Percentiles rank a stretch among this genome's conserved stretches.
phyloP scores from a whole-genome alignment of 164 flowering plant genomes.

The Berberis thunbergii region DNA sequence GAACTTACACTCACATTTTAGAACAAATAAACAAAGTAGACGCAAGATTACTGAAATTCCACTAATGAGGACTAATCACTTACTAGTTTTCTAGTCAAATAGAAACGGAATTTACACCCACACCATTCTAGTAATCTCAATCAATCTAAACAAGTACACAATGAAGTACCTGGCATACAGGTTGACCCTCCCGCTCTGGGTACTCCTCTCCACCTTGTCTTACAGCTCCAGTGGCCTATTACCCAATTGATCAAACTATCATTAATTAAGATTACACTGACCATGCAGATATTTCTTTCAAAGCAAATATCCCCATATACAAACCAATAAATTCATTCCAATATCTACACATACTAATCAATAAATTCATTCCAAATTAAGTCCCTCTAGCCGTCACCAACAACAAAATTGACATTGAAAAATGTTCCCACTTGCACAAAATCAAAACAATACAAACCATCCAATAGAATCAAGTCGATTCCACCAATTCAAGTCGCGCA shows the following conservation, averaged over 20 bases:
- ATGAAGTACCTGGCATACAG: constrained; percentile 70
- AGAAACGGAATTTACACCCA: background rate
- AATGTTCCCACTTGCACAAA: too few species aligned
- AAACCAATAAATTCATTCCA: too few species aligned
- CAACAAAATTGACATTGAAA: too few species aligned
- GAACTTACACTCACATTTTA: too few species aligned
- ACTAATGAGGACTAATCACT: too few species aligned
- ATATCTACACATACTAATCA: too few species aligned
- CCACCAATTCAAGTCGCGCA: background rate
- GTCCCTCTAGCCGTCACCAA: too few species aligned
- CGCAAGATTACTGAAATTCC: background rate
- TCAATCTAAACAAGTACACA: background rate
- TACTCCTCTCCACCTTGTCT: constrained; percentile 51
- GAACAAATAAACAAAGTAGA: background rate
- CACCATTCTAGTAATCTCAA: background rate
- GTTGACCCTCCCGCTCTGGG: constrained; percentile 84
- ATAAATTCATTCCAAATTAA: too few species aligned
- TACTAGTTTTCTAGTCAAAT: too few species aligned
- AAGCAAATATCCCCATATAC: too few species aligned
- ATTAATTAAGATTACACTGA: background rate
- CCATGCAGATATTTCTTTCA: too few species aligned
- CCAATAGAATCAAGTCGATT: constrained; percentile 5
- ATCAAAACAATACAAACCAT: constrained; percentile 2
- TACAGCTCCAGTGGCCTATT: constrained; percentile 45
- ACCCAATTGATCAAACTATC: constrained; percentile 4